Evolutionary conservation across 768 basidiomycete genomes (phyloP), one percentile per base, ranked within the genome.

Genomic region (Saitozyma sp.): DNA sequence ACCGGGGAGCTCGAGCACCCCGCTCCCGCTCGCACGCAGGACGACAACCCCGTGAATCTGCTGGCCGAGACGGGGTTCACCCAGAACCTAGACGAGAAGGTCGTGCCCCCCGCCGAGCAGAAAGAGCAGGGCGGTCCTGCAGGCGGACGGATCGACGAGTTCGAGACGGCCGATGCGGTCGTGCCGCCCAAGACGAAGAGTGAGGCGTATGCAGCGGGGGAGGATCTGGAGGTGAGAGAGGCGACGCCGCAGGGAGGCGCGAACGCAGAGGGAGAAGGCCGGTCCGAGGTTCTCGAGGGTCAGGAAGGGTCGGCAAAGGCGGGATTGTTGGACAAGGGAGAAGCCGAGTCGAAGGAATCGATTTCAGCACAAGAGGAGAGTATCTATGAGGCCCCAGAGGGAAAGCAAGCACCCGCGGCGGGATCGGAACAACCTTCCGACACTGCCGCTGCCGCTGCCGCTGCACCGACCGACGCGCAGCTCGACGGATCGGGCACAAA

Each of bases 221-320:
- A 46, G 19, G 51, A n/a, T 52, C 8, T 17, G n/a, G 80, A 84
- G 51, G 81, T 80, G 1, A 85, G 83, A 43, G 84, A 74, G 14
- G 82, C 85, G 39, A 85, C 14, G 19, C 29, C 17, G 14, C 46
- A 53, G n/a, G 10, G 17, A 16, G 42, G 48, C 20, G 54, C 9
- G 14, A 38, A 55, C 41, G 14, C 51, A 52, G 8, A 8, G 51
- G 20, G 20, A 29, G 29, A 29, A 29, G 29, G 29, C 29, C 29
- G 29, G 29, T 29, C 29, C 29, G 29, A 29, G 29, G 29, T 29
- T 29, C 29, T n/a, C n/a, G n/a, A 29, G 2, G 29, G 29, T 29
- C 29, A 29, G 29, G 29, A 29, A 5, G 29, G 29, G 5, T 29
- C 29, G 29, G 29, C 29, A 29, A 5, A 29, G 29, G 29, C 29